phyloP scores from a whole-genome alignment of 371 early-diverging fungal species.

The Capniomyces stellatus region DNA sequence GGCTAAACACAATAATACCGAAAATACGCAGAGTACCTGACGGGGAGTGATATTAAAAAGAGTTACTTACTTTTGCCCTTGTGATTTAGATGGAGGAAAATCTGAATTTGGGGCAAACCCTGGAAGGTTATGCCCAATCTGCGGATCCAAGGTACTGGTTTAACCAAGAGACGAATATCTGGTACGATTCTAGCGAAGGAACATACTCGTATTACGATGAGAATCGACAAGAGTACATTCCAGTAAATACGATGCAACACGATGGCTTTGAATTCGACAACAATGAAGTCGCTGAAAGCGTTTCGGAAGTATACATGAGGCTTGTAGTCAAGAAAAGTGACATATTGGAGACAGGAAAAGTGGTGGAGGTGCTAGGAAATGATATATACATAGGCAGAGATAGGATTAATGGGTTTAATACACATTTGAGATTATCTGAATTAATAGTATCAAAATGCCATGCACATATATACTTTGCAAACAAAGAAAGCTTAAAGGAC shows the following conservation, averaged over 20 bases:
- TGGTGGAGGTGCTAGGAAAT: neutral
- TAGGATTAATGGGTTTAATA: neutral
- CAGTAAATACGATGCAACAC: neutral
- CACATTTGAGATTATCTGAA: constrained; percentile 1
- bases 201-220: constrained; percentile 5
- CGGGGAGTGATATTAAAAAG: too few species aligned
- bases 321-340: neutral
- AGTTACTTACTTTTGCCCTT: too few species aligned
- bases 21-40: too few species aligned
- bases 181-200: neutral
- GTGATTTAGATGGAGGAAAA: too few species aligned
- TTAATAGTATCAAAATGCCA: constrained; percentile 2
- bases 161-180: neutral
- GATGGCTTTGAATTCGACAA: neutral
- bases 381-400: constrained; percentile 4
- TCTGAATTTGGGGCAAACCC: too few species aligned
- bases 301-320: neutral
- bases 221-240: neutral
- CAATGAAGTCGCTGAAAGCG: neutral
- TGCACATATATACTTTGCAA: constrained; percentile 1
- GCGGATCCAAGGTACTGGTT: constrained; percentile 1
- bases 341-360: neutral
- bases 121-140: neutral
- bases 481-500: neutral
- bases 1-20: too few species aligned